Evolutionary conservation across 2,329 filamentous ascomycete genomes (phyloP), one percentile per base, ranked within the genome.

Genomic region (Penicillium glabrum): DNA sequence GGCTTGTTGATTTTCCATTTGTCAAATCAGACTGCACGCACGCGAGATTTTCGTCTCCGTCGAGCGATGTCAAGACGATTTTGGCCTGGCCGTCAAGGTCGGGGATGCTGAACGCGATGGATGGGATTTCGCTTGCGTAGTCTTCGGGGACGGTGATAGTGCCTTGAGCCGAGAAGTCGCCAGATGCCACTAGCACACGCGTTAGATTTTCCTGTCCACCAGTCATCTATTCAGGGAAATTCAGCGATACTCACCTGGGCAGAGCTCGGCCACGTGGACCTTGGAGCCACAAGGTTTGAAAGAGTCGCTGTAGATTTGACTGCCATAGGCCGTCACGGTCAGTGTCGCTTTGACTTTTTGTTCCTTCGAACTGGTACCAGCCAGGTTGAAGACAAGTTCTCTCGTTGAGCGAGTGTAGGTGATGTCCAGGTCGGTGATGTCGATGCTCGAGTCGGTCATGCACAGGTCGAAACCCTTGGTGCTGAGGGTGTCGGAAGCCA

Each of bases 41-140:
- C 23, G 91, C 93, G 9, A 96, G 83, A 43, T 88, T 81, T 33
- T 82, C 68, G 39, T 81, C 82, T 5, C 77, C 79, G 31, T 88
- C 84, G 39, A 85, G 75, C 5, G 85, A 78, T 58, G 83, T 86
- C 46, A 99, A 83, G 70, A 91, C 79, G 61, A 99, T 79, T 45
- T 87, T 95, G 33, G 93, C 95, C 67, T 88, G 78, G 37, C 93
- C 93, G 54, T 93, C 88, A 65, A 99, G 89, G 72, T 99, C 93
- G 49, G 95, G 95, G 31, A 99, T 82, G 59, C 85, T 84, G 78
- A 97, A 99, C 13, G 93, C 93, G 63, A 99, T 96, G 2, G 85
- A 79, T 1, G 95, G 95, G 41, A 99, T 93, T 75, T 89, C 77
- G 53, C 82, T 82, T 54, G 90, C 86, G 69, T 87, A 93, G 59